phyloP scores from a whole-genome alignment of 2,329 filamentous ascomycete species.

The Penicillium rolfsii region DNA sequence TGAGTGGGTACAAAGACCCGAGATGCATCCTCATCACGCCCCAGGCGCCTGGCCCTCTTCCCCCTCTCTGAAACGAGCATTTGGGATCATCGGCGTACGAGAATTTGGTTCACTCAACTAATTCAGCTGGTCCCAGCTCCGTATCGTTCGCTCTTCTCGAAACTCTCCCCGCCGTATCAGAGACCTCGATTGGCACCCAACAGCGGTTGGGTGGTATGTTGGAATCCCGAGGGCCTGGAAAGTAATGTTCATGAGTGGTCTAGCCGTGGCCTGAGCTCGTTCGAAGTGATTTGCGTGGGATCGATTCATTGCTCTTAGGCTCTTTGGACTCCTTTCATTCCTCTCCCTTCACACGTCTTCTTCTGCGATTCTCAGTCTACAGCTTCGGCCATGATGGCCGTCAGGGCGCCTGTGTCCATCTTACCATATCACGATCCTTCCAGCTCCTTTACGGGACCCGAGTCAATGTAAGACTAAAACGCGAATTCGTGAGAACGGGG shows the following conservation, averaged over 20 bases:
- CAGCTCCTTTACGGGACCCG: constrained; percentile 21
- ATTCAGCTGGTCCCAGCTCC: neutral
- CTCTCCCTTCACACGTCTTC: constrained; percentile 8
- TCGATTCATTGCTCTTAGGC: neutral
- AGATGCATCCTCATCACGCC: constrained; percentile 28
- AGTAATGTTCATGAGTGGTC: neutral
- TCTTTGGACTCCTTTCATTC: neutral
- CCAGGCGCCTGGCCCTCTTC: constrained; percentile 21
- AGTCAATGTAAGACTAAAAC: constrained; percentile 27
- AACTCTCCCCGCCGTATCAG: constrained; percentile 10
- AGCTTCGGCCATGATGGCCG: constrained; percentile 33
- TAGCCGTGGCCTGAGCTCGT: constrained; percentile 21
- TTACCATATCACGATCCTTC: constrained; percentile 28
- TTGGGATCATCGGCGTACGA: neutral
- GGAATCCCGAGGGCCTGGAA: neutral
- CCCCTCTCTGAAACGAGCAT: neutral
- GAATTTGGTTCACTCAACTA: neutral
- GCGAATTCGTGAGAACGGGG: too few relatives aligned
- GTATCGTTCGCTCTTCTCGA: neutral
- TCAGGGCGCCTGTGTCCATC: constrained; percentile 34
- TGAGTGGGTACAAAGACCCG: constrained; percentile 21
- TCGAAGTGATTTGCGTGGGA: constrained; percentile 11
- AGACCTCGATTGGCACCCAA: constrained; percentile 20
- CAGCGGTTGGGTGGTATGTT: constrained; percentile 1
- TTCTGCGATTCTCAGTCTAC: neutral